Evolutionary conservation across 1,284 basidiomycete genomes (phyloP), one percentile per base, ranked within the genome.

Genomic region (Rugiboletus extremiorientalis): DNA sequence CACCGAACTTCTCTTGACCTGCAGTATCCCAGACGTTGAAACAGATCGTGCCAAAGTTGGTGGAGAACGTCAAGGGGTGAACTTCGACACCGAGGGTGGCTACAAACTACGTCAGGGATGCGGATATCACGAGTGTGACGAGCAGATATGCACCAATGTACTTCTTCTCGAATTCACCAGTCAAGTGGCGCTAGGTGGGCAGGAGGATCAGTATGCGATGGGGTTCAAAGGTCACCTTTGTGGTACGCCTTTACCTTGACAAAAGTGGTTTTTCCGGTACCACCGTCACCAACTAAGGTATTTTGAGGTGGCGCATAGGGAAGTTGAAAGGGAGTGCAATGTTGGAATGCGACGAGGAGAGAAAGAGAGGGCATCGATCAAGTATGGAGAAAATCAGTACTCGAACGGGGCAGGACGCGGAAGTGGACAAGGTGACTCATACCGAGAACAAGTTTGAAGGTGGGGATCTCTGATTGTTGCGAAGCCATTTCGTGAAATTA

Each of bases 21-120:
- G 97, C 97, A 43, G 97, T 99, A 79, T 99, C 97, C 97, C 97
- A 99, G 55, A 98, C 96, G 76, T 99, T 99, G 88, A 99, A 99
- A 82, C 92, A 92, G 81, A 99, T 96, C 57, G 91, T 94, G 70
- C 97, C 97, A 71, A 92, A 96, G 86, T 98, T 98, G 82, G 97
- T 99, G 71, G 93, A 84, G 86, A 99, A 99, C 45, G 83, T 80
- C 54, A 99, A 84, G 61, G 96, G 96, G 82, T 99, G 96, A 47
- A 99, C 96, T 78, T 99, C 96, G 70, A 98, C 96, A 87, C 97
- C 96, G 63, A 99, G 92, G 57, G 97, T 99, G 70, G 96, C 96
- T 96, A 75, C 54, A 23, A 28, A 47, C 20, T 36, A 62, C 58
- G 41, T 57, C 60, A 63, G 61, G 50, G 52, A 62, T 38, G 49